Evolutionary conservation across 2,329 filamentous ascomycete genomes (phyloP).

Genomic region (Xylaria sp.): DNA sequence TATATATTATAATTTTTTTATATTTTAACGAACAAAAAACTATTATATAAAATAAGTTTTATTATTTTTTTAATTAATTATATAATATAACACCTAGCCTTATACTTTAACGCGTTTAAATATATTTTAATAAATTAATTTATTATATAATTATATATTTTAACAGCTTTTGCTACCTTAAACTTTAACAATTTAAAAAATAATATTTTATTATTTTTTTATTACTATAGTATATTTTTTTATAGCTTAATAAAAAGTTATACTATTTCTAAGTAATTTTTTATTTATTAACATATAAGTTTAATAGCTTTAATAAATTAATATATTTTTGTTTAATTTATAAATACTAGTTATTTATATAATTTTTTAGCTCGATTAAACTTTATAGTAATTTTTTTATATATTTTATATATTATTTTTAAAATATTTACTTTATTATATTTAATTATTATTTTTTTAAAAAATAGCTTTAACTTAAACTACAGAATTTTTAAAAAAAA

Average conservation of each 20-base stretch:
- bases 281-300: background rate
- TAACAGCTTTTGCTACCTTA: background rate
- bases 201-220: background rate
- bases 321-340: background rate
- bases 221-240: background rate
- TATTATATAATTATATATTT: background rate
- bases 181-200: background rate
- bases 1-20: background rate
- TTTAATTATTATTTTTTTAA: background rate
- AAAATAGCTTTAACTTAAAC: background rate
- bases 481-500: background rate
- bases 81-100: too few relatives aligned
- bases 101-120: background rate
- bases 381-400: background rate
- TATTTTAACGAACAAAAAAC: too few relatives aligned
- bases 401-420: background rate
- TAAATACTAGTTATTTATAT: background rate
- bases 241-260: background rate
- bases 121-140: background rate
- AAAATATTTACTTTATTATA: background rate
- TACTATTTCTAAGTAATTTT: background rate
- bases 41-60: too few relatives aligned
- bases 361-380: background rate
- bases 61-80: too few relatives aligned
- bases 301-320: background rate